phyloP scores from a whole-genome alignment of 129 eudicot genomes.

The Flaveria ramosissima region DNA sequence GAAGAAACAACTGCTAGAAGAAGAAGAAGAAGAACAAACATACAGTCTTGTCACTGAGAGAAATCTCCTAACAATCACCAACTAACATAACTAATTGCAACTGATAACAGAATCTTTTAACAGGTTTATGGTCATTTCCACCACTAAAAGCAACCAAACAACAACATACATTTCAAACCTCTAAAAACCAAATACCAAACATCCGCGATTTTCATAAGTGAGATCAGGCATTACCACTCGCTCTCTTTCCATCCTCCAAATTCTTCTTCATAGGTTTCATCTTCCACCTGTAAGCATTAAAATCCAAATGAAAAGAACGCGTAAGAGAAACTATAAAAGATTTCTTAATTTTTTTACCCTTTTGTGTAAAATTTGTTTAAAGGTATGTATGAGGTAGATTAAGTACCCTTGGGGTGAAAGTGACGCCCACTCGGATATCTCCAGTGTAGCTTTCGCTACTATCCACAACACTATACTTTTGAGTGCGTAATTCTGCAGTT shows the following conservation, averaged over 20 bases:
- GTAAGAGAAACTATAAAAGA: slow-evolving; percentile 6
- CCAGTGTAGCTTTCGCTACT: slow-evolving; percentile 53
- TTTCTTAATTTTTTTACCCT: not conserved
- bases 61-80: not conserved
- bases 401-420: slow-evolving; percentile 60
- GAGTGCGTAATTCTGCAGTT: slow-evolving; percentile 47
- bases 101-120: not conserved
- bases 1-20: too few species aligned
- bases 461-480: slow-evolving; percentile 57
- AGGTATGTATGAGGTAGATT: not conserved
- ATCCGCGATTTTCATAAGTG: not conserved
- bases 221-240: slow-evolving; percentile 20
- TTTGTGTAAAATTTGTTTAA: not conserved
- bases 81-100: slow-evolving; percentile 6
- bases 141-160: slow-evolving; percentile 14
- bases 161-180: not conserved
- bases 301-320: not conserved
- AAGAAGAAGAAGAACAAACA: not conserved
- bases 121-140: not conserved
- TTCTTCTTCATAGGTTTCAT: slow-evolving; percentile 38
- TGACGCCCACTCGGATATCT: slow-evolving; percentile 66
- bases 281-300: slow-evolving; percentile 37
- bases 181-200: not conserved
- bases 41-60: not conserved
- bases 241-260: slow-evolving; percentile 63